Base-by-base conservation (phyloP, 2,329 filamentous ascomycete genomes). In the Penicillium sp. region DNA sequence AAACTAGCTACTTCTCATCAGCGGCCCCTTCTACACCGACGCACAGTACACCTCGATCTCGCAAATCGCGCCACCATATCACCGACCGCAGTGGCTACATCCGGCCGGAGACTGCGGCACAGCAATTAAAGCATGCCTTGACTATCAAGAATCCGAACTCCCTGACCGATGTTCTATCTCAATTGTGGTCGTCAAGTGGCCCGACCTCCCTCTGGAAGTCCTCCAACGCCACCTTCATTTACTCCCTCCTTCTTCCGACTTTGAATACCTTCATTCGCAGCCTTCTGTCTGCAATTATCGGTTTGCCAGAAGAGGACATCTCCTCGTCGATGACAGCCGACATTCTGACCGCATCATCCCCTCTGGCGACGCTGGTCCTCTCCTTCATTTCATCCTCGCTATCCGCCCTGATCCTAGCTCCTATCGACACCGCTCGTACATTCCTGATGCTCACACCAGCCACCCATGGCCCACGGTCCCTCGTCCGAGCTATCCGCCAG, bases 141-240 rank as follows among this genome's bases (percentile, higher is more conserved):
- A 75, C 78, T 19, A 77, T 96, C 16, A 85, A 84, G 56, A 84
- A 84, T 51, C 77, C 88, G 10, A 87, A 92, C 65, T 92, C 91
- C 0, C 77, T 97, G 49, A 80, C 91, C 60, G 89, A 95, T 58
- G 89, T 93, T 2, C 81, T 99, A 52, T 84, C 85, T 6, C 87
- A 95, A 66, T 74, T 97, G 16, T 97, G 93, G 88, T 80, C 86
- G 40, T 92, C 87, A 59, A 92, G 95, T 66, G 89, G 90, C 30
- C 86, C 86, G 0, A 91, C 90, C 79, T 93, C 93, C 4, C 84
- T 96, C 4, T 99, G 92, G 91, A 96, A 96, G 69, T 80, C 86
- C 8, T 89, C 90, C 31, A 97, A 97, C 66, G 83, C 88, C 12
- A 95, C 90, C 1, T 99, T 97, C 64, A 77, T 97, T 41, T 95